These are phyloP conservation scores for Baorangia bicolor DNA, from an alignment of 768 basidiomycete genomes.

Conservation along the genomic window DNA sequence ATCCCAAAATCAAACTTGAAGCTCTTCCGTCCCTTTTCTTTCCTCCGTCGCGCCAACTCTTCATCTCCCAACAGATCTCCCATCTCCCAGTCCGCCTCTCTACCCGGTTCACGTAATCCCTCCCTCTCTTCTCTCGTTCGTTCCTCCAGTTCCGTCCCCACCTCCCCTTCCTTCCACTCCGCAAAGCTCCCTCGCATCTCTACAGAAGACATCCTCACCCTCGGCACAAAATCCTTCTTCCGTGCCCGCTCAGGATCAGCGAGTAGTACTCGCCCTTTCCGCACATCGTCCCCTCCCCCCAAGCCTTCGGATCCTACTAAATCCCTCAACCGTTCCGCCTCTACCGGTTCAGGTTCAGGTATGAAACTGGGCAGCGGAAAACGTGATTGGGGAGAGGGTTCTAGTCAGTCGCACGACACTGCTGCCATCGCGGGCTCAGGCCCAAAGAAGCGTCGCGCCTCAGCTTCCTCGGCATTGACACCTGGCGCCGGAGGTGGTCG, in stretches of 20 bases:
- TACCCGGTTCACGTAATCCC: slow-evolving; percentile 8
- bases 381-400: slow-evolving; percentile 3
- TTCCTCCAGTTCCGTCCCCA: slow-evolving; percentile 14
- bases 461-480: slow-evolving; percentile 22
- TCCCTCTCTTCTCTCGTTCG: slow-evolving; percentile 15
- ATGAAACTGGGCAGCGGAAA: background rate
- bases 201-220: slow-evolving; percentile 31
- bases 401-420: background rate
- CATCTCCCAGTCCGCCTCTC: slow-evolving; percentile 10
- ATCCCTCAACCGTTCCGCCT: slow-evolving; percentile 20
- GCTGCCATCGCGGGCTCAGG: background rate
- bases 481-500: slow-evolving; percentile 33
- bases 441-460: slow-evolving; percentile 17
- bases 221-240: slow-evolving; percentile 32
- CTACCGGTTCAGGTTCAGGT: slow-evolving; percentile 15
- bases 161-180: slow-evolving; percentile 10
- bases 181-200: slow-evolving; percentile 19
- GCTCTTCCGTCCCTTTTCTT: slow-evolving; percentile 22
- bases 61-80: slow-evolving; percentile 10
- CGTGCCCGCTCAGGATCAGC: slow-evolving; percentile 24
- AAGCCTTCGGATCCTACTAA: slow-evolving; percentile 3
- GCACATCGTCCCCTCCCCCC: slow-evolving; percentile 18
- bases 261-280: background rate
- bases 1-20: slow-evolving; percentile 11
- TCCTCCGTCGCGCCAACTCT: slow-evolving; percentile 18